These are phyloP conservation scores for Trypanosomatidae sp. DNA, from an alignment of 208 protist genomes.

Conservation along the genomic window DNA sequence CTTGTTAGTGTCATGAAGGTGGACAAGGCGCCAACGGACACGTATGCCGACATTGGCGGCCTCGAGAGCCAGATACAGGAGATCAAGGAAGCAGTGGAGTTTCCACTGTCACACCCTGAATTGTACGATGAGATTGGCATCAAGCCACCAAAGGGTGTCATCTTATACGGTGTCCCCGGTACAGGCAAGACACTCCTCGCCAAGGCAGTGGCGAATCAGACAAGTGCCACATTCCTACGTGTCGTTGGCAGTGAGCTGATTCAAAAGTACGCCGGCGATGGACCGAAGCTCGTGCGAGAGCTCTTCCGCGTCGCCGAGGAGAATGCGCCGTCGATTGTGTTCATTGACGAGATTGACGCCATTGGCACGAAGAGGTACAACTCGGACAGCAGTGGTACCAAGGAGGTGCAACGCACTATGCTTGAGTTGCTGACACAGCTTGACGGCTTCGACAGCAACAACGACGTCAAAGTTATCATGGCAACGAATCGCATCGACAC, in stretches of 20 bases:
- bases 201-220: conserved; percentile 99
- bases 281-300: conserved; percentile 99
- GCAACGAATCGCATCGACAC: conserved; percentile 99
- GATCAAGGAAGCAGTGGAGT: conserved; percentile 99
- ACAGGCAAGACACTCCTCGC: conserved; percentile 99
- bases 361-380: conserved; percentile 99
- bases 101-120: conserved; percentile 99
- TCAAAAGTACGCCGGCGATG: conserved; percentile 99
- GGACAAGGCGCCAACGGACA: conserved; percentile 98
- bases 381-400: conserved; percentile 94
- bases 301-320: conserved; percentile 99
- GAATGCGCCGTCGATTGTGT: conserved; percentile 98
- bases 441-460: conserved; percentile 99
- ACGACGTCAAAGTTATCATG: conserved; percentile 99
- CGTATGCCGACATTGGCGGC: conserved; percentile 99
- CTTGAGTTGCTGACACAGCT: conserved; percentile 99
- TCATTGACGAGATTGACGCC: conserved; percentile 99
- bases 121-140: conserved; percentile 99
- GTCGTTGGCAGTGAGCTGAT: conserved; percentile 99
- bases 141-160: conserved; percentile 99
- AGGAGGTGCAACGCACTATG: conserved; percentile 99
- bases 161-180: conserved; percentile 98
- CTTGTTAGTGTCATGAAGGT: conserved; percentile 99
- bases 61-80: conserved; percentile 99
- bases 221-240: conserved; percentile 98